Evolutionary conservation across 192 early-diverging fungal species (phyloP), one percentile per base, ranked within the genome.

Genomic region (Coemansia sp.): DNA sequence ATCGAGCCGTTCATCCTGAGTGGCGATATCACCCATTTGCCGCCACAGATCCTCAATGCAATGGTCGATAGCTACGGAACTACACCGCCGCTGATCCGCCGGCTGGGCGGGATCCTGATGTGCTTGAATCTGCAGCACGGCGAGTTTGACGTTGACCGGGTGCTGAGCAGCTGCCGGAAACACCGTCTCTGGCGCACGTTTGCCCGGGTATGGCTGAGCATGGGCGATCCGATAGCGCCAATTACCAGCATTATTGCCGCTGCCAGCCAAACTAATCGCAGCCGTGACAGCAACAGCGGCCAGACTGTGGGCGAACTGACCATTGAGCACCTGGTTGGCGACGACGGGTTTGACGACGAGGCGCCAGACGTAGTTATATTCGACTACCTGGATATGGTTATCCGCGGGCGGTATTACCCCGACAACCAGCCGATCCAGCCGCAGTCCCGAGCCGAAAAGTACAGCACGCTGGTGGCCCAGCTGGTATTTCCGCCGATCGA

Each of bases 141-240:
- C 38, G 67, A 76, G 26, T 76, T 76, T 53, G 73, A 76, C 39
- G 44, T 70, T 38, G 73, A 76, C 45, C 53, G 58, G 4, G 73
- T 76, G 11, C 50, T 76, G 28, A 48, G 34, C 29, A 70, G 59
- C 30, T 76, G 73, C 25, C 66, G 60, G 19, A 28, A 38, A 11
- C 62, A 66, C 51, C 58, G 52, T 5, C 54, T 76, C 28, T 76
- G 73, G 73, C 53, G 73, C n/a, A 70, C 73, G 22, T 76, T 70
- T 66, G 66, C 73, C n/a, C 67, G 73, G 10, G 73, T 76, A 3
- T 76, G 73, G 73, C 52, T 76, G 22, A 48, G 52, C 34, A 53
- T 70, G 63, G 67, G 66, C 42, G 73, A 76, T 30, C 71, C 71
- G 5, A 35, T 60, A 29, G 61, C 71, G 17, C 64, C 71, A 12